Percentiles rank a stretch among this genome's conserved stretches.
phyloP scores from a whole-genome alignment of 2,329 filamentous ascomycete species.

The Juglanconis juglandina region DNA sequence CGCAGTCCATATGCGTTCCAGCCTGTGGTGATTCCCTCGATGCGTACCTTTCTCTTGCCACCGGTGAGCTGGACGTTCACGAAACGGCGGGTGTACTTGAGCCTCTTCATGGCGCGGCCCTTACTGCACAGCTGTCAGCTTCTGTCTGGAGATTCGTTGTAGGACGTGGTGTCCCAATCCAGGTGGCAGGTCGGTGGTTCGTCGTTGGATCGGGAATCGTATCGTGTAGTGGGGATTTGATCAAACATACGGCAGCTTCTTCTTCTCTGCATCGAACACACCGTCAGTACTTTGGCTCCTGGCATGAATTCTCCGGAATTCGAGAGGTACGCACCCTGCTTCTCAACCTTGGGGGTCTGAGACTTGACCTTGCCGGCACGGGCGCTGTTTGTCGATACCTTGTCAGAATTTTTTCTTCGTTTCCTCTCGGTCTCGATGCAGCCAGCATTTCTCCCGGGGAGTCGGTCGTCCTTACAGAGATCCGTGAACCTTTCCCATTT shows the following conservation, averaged over 20 bases:
- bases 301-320: background rate
- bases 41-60: slow-evolving; percentile 88
- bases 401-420: slow-evolving; percentile 25
- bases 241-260: slow-evolving; percentile 20
- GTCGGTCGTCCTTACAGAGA: slow-evolving; percentile 60
- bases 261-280: slow-evolving; percentile 16
- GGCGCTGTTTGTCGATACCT: slow-evolving; percentile 21
- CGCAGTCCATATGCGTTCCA: background rate
- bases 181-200: background rate
- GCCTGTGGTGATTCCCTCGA: background rate
- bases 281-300: slow-evolving; percentile 3
- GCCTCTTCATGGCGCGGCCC: slow-evolving; percentile 92
- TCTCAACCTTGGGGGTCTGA: slow-evolving; percentile 70
- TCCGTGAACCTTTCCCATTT: slow-evolving; percentile 90
- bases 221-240: background rate
- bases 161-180: background rate
- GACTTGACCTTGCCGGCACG: slow-evolving; percentile 83
- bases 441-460: background rate
- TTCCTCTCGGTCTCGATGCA: slow-evolving; percentile 35
- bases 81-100: slow-evolving; percentile 93
- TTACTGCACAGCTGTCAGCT: slow-evolving; percentile 43
- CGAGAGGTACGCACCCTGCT: slow-evolving; percentile 16
- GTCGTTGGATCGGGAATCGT: background rate
- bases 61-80: slow-evolving; percentile 95
- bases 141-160: background rate